These are phyloP conservation scores for Cercospora beticola DNA, from an alignment of 2,329 filamentous ascomycete genomes.

Conservation along the genomic window DNA sequence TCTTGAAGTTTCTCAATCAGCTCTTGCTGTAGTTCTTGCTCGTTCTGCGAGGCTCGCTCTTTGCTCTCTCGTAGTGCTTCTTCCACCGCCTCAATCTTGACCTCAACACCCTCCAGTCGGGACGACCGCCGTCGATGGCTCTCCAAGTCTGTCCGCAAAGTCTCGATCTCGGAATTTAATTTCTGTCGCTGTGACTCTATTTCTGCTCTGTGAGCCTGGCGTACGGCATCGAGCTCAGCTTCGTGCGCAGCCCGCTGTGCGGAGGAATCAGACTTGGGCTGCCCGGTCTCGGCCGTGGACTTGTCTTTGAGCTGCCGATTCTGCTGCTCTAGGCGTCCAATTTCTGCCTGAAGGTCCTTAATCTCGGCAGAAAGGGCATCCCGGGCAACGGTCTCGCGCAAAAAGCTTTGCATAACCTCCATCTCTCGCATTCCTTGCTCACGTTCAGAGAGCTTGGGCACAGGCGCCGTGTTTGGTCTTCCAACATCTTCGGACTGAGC, in stretches of 20 bases:
- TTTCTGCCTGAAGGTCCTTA: slow-evolving; percentile 30
- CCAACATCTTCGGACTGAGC: slow-evolving; percentile 28
- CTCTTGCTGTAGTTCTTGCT: slow-evolving; percentile 34
- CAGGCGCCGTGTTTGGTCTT: slow-evolving; percentile 25
- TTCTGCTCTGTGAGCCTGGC: slow-evolving; percentile 20
- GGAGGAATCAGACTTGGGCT: not conserved
- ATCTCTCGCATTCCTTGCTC: slow-evolving; percentile 31
- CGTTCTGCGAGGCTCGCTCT: slow-evolving; percentile 31
- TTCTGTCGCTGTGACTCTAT: slow-evolving; percentile 24
- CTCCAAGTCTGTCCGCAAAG: slow-evolving; percentile 32
- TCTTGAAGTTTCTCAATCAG: slow-evolving; percentile 35
- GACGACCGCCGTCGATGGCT: slow-evolving; percentile 28
- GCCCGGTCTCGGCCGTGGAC: not conserved
- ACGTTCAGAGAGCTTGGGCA: slow-evolving; percentile 20
- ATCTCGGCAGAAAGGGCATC: slow-evolving; percentile 30
- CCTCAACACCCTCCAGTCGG: slow-evolving; percentile 33
- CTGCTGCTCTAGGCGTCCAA: slow-evolving; percentile 24
- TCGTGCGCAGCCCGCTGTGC: not conserved
- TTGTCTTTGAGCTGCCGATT: slow-evolving; percentile 18
- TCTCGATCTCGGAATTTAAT: slow-evolving; percentile 28
- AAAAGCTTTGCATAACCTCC: slow-evolving; percentile 33
- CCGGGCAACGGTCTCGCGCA: slow-evolving; percentile 30
- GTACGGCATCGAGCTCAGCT: slow-evolving; percentile 17
- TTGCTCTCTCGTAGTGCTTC: slow-evolving; percentile 34
- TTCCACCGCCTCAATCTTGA: slow-evolving; percentile 37